A percentile compares a stretch with the other conserved stretches of the same genome.
Conservation (phyloP, 1,284 basidiomycete genomes). For the Neotropicomus parvogracilis region DNA sequence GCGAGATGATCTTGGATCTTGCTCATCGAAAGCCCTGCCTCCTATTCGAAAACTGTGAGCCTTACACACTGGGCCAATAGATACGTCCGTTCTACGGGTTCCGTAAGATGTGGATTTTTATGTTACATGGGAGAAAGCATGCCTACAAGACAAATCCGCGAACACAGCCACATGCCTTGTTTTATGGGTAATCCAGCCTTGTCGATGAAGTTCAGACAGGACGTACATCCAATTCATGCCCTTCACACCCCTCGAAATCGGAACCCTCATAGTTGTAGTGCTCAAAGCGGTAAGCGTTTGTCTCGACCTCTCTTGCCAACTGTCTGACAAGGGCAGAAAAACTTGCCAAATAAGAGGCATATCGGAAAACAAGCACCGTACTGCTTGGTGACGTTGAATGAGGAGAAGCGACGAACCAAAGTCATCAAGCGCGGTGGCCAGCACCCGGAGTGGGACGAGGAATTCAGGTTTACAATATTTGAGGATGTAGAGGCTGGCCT, state of each 20-base stretch:
- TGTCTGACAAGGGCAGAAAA: conserved; percentile 55
- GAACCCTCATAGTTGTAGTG: conserved; percentile 92
- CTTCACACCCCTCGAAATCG: conserved; percentile 68
- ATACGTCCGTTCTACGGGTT: not conserved
- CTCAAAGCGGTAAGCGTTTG: conserved; percentile 81
- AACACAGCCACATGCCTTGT: conserved; percentile 26
- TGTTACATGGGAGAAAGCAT: too few relatives aligned
- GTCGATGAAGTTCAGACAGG: conserved; percentile 22
- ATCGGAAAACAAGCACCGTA: conserved; percentile 99
- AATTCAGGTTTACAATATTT: conserved; percentile 88
- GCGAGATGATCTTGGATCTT: conserved; percentile 75
- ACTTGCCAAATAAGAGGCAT: conserved; percentile 89
- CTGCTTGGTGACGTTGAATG: conserved; percentile 76
- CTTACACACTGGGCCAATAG: conserved; percentile 47
- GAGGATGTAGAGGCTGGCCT: conserved; percentile 75
- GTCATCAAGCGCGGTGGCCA: conserved; percentile 95
- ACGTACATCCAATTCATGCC: conserved; percentile 41
- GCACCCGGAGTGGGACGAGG: conserved; percentile 98
- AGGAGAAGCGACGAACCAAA: conserved; percentile 81
- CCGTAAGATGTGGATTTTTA: not conserved
- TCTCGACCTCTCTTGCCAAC: conserved; percentile 13
- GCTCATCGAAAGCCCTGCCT: conserved; percentile 68
- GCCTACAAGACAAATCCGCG: conserved; percentile 2
- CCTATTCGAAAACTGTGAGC: conserved; percentile 52
- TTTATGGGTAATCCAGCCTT: not conserved